phyloP scores from a whole-genome alignment of 139 green algal genomes.

The Monoraphidium neglectum region DNA sequence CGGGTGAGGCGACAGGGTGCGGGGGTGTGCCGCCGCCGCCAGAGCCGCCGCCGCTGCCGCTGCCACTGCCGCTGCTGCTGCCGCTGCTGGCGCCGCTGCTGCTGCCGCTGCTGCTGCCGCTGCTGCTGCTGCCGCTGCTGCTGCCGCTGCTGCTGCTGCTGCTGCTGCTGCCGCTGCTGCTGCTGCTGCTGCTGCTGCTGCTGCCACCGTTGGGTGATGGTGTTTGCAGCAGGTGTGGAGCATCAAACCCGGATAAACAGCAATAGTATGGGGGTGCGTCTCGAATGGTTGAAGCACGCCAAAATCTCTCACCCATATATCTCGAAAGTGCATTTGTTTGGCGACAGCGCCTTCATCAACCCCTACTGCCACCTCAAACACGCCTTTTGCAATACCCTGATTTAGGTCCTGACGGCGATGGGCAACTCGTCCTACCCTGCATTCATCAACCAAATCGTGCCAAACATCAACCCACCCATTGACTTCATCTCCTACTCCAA shows the following conservation, averaged over 20 bases:
- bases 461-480: too few species aligned
- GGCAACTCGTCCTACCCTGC: too few species aligned
- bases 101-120: not conserved
- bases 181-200: not conserved
- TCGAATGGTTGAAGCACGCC: constrained; percentile 1
- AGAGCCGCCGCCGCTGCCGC: not conserved
- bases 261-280: not conserved
- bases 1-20: not conserved
- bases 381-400: not conserved
- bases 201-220: not conserved
- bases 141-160: constrained; percentile 6
- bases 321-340: constrained; percentile 7
- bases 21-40: not conserved
- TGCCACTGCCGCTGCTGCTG: not conserved
- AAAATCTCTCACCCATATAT: not conserved
- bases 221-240: not conserved
- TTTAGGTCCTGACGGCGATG: not conserved
- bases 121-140: constrained; percentile 1
- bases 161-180: not conserved
- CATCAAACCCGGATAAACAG: not conserved
- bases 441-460: too few species aligned
- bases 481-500: too few species aligned
- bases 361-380: constrained; percentile 23
- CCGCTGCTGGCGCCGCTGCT: not conserved
- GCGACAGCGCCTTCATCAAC: not conserved